Conservation (phyloP, 257 asterid species). For the Jasminum sambac region DNA sequence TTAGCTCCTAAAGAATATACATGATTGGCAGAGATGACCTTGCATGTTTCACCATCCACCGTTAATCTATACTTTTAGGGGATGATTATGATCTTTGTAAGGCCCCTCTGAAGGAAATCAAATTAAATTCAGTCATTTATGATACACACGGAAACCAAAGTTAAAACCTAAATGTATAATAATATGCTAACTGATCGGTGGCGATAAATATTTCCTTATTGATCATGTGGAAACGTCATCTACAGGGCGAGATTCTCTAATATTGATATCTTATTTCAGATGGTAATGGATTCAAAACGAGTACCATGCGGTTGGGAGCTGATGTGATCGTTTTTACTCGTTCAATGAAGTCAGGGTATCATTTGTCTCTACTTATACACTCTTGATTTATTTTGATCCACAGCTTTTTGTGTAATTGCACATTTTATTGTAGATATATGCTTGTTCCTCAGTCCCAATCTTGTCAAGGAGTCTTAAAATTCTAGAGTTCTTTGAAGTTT, state of each 20-base stretch:
- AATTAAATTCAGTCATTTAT: constrained; percentile 6
- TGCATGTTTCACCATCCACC: constrained; percentile 19
- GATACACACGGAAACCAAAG: constrained; percentile 5
- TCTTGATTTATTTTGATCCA: constrained; percentile 22
- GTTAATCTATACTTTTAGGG: neutral
- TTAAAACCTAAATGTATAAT: constrained; percentile 1
- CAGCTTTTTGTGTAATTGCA: constrained; percentile 10
- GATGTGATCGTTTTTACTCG: constrained; percentile 88
- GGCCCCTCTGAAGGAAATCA: constrained; percentile 15
- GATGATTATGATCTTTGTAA: constrained; percentile 14
- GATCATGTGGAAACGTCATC: neutral
- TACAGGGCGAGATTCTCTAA: constrained; percentile 16
- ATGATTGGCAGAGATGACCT: constrained; percentile 8
- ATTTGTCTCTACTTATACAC: constrained; percentile 16
- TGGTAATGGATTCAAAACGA: constrained; percentile 97
- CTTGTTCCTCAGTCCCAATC: constrained; percentile 10
- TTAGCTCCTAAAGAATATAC: neutral
- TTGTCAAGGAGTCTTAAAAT: constrained; percentile 13
- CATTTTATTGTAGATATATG: constrained; percentile 4
- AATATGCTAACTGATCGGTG: constrained; percentile 9
- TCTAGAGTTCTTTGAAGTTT: constrained; percentile 11
- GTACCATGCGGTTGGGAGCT: constrained; percentile 96
- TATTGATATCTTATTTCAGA: constrained; percentile 48
- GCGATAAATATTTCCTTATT: constrained; percentile 16
- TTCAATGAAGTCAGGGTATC: constrained; percentile 67